Evolutionary conservation across 1,284 basidiomycete genomes (phyloP).

Genomic region (Malassezia sp.): DNA sequence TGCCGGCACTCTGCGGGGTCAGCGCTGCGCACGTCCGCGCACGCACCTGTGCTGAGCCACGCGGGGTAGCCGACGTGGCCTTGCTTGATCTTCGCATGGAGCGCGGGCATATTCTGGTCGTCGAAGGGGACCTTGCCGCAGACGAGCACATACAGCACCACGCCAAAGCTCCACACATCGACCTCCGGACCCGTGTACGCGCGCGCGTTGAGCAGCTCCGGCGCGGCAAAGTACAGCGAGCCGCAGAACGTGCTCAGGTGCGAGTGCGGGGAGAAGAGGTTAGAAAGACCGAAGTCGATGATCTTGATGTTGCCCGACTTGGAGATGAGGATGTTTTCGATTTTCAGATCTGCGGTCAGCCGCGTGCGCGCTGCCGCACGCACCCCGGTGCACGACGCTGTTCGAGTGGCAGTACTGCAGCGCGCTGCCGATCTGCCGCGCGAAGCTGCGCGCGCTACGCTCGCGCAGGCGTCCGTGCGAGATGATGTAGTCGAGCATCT

Average conservation of each 20-base stretch:
- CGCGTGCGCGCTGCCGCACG: too few relatives aligned
- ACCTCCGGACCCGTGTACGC: slow-evolving; percentile 95
- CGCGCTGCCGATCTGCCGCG: slow-evolving; percentile 87
- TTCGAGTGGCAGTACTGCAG: slow-evolving; percentile 95
- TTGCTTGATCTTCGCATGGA: slow-evolving; percentile 97
- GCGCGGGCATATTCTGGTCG: slow-evolving; percentile 95
- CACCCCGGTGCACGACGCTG: slow-evolving; percentile 89
- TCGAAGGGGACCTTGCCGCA: slow-evolving; percentile 98
- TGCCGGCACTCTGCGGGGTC: slow-evolving; percentile 92
- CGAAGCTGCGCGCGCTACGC: slow-evolving; percentile 89
- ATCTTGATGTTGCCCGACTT: slow-evolving; percentile 99
- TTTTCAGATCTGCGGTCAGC: slow-evolving; percentile 99
- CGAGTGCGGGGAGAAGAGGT: slow-evolving; percentile 73
- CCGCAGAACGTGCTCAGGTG: slow-evolving; percentile 93
- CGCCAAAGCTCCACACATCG: slow-evolving; percentile 97
- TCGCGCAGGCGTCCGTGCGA: slow-evolving; percentile 91
- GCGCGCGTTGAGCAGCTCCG: slow-evolving; percentile 88
- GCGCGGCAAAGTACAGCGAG: slow-evolving; percentile 93
- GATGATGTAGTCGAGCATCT: slow-evolving; percentile 99
- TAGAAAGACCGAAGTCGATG: slow-evolving; percentile 96
- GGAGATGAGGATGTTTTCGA: slow-evolving; percentile 97
- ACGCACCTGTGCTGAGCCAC: slow-evolving; percentile 90
- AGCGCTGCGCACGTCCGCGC: too few relatives aligned
- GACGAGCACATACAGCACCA: slow-evolving; percentile 91
- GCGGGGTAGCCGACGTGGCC: slow-evolving; percentile 93